Evolutionary conservation across 2,329 filamentous ascomycete species (phyloP).

Genomic region (Onygenales sp.): DNA sequence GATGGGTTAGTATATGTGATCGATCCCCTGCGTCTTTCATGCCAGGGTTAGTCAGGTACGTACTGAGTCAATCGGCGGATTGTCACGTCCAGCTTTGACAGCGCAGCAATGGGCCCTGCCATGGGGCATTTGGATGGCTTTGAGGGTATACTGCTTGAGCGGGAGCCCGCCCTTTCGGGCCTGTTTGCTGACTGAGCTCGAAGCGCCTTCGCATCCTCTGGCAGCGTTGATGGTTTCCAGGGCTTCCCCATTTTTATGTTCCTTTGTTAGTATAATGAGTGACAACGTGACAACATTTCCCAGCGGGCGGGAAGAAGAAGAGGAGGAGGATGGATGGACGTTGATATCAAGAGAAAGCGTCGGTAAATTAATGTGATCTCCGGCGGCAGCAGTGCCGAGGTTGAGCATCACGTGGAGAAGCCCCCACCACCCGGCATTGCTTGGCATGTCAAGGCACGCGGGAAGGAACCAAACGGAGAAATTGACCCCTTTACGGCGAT

Average conservation of each 20-base stretch:
- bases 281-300: too few relatives aligned
- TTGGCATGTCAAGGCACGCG: too few relatives aligned
- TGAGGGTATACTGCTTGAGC: too few relatives aligned
- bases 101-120: not conserved
- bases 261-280: not conserved
- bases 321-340: not conserved
- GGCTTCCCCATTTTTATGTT: not conserved
- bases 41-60: not conserved
- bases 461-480: too few relatives aligned
- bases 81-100: constrained; percentile 8
- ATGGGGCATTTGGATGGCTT: not conserved
- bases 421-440: too few relatives aligned
- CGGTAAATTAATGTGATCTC: not conserved
- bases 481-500: too few relatives aligned
- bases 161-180: too few relatives aligned
- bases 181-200: not conserved
- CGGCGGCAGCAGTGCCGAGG: not conserved
- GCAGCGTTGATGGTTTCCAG: not conserved
- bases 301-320: too few relatives aligned
- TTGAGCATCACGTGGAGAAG: not conserved
- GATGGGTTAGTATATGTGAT: constrained; percentile 23
- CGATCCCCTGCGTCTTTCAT: too few relatives aligned
- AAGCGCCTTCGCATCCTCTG: not conserved
- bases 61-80: constrained; percentile 12
- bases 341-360: not conserved